Evolutionary conservation across 805 yeast species (phyloP).

Genomic region (Metschnikowia chrysomelidarum): DNA sequence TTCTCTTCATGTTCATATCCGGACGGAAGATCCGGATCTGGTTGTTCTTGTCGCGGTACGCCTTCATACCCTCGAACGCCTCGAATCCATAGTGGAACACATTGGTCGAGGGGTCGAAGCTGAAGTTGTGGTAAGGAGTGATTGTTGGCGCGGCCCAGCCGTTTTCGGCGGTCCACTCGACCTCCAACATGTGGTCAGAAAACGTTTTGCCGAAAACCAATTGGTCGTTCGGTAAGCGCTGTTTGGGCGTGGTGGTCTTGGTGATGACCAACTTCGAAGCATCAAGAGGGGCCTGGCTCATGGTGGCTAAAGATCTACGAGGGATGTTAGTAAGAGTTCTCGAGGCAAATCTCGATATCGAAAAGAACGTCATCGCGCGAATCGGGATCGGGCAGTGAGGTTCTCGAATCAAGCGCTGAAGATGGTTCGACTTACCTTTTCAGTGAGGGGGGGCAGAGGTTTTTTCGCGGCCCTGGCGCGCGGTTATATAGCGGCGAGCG

Average conservation of each 20-base stretch:
- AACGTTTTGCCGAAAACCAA: conserved; percentile 51
- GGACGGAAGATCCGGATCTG: conserved; percentile 83
- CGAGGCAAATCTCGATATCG: conserved; percentile 3
- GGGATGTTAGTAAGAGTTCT: conserved; percentile 14
- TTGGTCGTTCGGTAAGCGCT: conserved; percentile 36
- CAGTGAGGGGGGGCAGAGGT: no score
- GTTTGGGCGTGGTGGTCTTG: conserved; percentile 37
- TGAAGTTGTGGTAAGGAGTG: conserved; percentile 74
- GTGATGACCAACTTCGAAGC: conserved; percentile 36
- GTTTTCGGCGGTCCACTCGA: conserved; percentile 70
- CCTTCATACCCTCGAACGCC: conserved; percentile 94
- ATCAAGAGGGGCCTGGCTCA: conserved; percentile 32
- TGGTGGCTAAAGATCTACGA: conserved; percentile 20
- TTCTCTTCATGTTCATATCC: conserved; percentile 85
- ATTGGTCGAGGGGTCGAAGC: conserved; percentile 82
- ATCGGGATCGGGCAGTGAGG: neutral
- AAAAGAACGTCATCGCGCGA: conserved; percentile 4
- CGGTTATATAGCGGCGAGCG: conserved; percentile 8
- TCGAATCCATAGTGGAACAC: conserved; percentile 96
- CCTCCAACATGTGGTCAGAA: conserved; percentile 85
- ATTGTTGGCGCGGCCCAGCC: conserved; percentile 94
- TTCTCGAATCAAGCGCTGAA: neutral
- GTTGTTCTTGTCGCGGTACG: conserved; percentile 59
- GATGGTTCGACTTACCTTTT: conserved; percentile 1
- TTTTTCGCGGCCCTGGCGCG: no score